These are phyloP conservation scores for Aeschynomene evenia DNA, from an alignment of 306 rosid genomes.

Conservation along the genomic window DNA sequence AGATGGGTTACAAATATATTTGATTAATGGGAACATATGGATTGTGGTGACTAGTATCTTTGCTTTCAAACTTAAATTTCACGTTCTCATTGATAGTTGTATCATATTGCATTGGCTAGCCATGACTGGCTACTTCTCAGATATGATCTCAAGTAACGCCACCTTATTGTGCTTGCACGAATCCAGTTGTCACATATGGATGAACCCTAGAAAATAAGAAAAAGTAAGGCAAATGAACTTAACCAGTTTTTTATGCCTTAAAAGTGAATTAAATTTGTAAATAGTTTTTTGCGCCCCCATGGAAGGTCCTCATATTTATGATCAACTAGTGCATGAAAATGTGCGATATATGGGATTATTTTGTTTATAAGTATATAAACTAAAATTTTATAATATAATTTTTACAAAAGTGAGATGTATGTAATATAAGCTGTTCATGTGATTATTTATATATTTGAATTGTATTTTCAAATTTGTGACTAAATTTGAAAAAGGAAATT, in stretches of 20 bases:
- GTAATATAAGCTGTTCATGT: too few relatives aligned
- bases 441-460: too few relatives aligned
- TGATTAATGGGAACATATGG: conserved; percentile 13
- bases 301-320: too few relatives aligned
- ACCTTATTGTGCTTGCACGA: neutral
- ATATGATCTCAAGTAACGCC: neutral
- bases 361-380: too few relatives aligned
- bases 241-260: neutral
- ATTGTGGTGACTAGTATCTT: neutral
- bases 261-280: too few relatives aligned
- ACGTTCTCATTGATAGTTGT: conserved; percentile 21
- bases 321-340: too few relatives aligned
- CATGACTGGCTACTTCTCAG: neutral
- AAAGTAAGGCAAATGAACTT: neutral
- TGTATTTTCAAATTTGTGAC: too few relatives aligned
- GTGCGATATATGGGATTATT: too few relatives aligned
- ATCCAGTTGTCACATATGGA: neutral
- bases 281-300: too few relatives aligned
- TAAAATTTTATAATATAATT: too few relatives aligned
- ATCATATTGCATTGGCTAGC: neutral
- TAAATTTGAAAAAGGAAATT: too few relatives aligned
- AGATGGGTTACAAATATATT: neutral
- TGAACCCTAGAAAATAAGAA: neutral
- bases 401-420: too few relatives aligned
- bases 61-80: conserved; percentile 6